Evolutionary conservation across 2,329 filamentous ascomycete genomes (phyloP).

Genomic region (Aspergillus ochraceoroseus): DNA sequence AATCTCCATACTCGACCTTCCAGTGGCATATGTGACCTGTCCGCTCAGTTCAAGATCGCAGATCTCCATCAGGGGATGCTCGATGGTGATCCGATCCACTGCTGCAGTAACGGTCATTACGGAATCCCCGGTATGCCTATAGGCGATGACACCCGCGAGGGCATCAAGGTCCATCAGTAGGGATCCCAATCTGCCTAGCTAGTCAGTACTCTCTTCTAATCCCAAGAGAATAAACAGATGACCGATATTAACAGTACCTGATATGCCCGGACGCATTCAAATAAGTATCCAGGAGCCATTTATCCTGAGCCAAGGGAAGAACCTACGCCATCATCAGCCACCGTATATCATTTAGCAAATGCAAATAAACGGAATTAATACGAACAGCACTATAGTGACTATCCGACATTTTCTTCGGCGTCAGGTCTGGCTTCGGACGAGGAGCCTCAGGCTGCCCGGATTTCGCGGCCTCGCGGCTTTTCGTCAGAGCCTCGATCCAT

Average conservation of each 20-base stretch:
- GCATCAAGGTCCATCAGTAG: constrained; percentile 78
- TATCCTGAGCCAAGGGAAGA: constrained; percentile 65
- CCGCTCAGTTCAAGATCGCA: constrained; percentile 71
- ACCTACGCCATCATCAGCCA: constrained; percentile 43
- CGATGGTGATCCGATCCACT: constrained; percentile 61
- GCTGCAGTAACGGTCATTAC: constrained; percentile 62
- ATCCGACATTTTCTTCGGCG: constrained; percentile 65
- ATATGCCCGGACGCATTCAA: constrained; percentile 72
- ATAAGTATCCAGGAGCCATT: constrained; percentile 72
- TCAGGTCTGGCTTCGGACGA: constrained; percentile 51
- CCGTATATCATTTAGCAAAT: not conserved
- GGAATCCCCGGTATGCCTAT: constrained; percentile 64
- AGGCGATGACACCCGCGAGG: constrained; percentile 68
- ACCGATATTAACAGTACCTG: constrained; percentile 42
- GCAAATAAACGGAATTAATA: constrained; percentile 13
- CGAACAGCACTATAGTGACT: constrained; percentile 63
- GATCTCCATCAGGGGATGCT: constrained; percentile 68
- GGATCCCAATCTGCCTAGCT: constrained; percentile 54
- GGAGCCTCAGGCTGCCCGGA: constrained; percentile 20
- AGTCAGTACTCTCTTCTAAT: constrained; percentile 4
- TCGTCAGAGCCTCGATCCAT: constrained; percentile 61
- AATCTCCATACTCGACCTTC: constrained; percentile 67
- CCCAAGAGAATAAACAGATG: not conserved
- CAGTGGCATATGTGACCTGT: constrained; percentile 65
- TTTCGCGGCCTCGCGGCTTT: constrained; percentile 46